phyloP scores from a whole-genome alignment of 2,329 filamentous ascomycete genomes.

The Cercospora brassicicola region DNA sequence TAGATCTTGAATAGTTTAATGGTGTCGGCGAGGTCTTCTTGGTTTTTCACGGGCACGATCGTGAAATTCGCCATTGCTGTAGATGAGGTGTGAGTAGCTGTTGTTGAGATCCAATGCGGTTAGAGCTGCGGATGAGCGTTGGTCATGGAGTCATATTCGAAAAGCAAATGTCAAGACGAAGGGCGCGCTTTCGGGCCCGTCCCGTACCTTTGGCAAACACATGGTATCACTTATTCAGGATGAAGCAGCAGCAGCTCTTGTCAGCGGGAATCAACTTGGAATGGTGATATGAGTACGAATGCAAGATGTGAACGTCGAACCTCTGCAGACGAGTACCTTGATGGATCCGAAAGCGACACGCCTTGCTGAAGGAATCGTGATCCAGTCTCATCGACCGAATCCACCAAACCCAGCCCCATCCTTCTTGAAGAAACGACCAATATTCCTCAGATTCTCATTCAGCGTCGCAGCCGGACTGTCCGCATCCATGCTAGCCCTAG shows the following conservation, averaged over 20 bases:
- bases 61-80: conserved; percentile 15
- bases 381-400: conserved; percentile 27
- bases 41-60: conserved; percentile 44
- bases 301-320: background rate
- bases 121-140: background rate
- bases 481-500: conserved; percentile 27
- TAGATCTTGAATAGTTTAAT: conserved; percentile 44
- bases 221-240: background rate
- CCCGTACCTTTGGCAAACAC: background rate
- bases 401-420: conserved; percentile 65
- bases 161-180: background rate
- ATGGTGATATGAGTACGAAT: background rate
- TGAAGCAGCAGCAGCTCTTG: background rate
- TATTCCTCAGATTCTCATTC: conserved; percentile 91
- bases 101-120: background rate
- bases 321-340: background rate
- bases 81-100: background rate
- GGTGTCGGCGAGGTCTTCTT: conserved; percentile 45
- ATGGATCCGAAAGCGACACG: background rate
- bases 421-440: conserved; percentile 92
- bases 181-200: conserved; percentile 2
- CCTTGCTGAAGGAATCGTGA: background rate
- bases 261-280: background rate
- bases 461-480: conserved; percentile 61
- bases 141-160: background rate